Percentiles rank a stretch among this genome's conserved stretches.
Evolutionary conservation across 2,329 filamentous ascomycete genomes (phyloP).

Genomic region (Penicillium italicum): DNA sequence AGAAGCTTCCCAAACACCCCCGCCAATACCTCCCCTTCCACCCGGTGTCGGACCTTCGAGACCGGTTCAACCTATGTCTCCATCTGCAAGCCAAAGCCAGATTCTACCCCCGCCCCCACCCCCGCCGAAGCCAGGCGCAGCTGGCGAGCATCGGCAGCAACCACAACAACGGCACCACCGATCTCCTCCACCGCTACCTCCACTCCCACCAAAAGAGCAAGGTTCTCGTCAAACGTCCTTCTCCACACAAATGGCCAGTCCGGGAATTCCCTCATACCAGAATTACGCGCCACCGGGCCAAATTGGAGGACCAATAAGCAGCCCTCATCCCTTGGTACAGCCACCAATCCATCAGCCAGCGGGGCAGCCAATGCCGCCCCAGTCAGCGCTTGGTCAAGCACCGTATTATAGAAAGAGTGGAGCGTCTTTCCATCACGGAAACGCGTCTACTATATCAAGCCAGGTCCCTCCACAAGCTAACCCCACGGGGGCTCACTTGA

Average conservation of each 20-base stretch:
- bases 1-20: slow-evolving; percentile 47
- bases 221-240: slow-evolving; percentile 14
- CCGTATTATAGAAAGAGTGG: slow-evolving; percentile 3
- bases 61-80: slow-evolving; percentile 29
- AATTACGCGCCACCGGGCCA: slow-evolving; percentile 15
- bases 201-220: slow-evolving; percentile 37
- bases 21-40: slow-evolving; percentile 69
- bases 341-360: slow-evolving; percentile 1
- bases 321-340: not conserved
- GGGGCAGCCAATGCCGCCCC: slow-evolving; percentile 7
- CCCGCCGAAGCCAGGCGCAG: slow-evolving; percentile 37
- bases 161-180: slow-evolving; percentile 14
- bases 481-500: slow-evolving; percentile 6
- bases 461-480: not conserved
- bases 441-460: not conserved
- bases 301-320: not conserved
- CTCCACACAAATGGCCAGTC: slow-evolving; percentile 12
- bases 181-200: slow-evolving; percentile 36
- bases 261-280: slow-evolving; percentile 18
- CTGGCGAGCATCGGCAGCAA: slow-evolving; percentile 15
- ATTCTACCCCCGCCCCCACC: slow-evolving; percentile 35
- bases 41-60: slow-evolving; percentile 53
- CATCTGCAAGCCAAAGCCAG: slow-evolving; percentile 18
- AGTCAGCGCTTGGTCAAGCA: not conserved
- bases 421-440: not conserved